Base-by-base conservation (phyloP, 768 basidiomycete species). In the Psilocybe tampanensis region DNA sequence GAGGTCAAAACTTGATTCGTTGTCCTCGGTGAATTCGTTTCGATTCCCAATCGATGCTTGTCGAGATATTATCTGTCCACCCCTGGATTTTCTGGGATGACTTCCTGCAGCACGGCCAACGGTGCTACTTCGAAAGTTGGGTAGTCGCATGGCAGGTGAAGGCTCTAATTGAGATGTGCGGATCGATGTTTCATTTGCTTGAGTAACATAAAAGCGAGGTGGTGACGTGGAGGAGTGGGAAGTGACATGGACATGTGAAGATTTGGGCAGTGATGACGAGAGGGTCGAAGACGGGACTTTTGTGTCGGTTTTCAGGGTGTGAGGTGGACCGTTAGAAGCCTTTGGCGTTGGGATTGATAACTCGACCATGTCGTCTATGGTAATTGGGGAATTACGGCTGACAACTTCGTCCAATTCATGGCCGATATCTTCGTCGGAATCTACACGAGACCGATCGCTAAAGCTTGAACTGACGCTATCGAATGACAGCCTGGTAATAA, bases 91-190 rank as follows among this genome's bases (percentile, higher is more conserved):
- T 3, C 26, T 47, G 22, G 19, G 21, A 11, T 17, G 26, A 52
- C 64, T 66, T 50, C 62, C 62, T 15, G 56, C n/a, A 22, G 66
- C 52, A 45, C 63, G 58, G 18, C 67, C 62, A 44, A 66, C 54
- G 18, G 63, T 70, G 42, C 42, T 62, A 34, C 60, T 61, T 24
- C 66, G 66, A 29, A 67, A 52, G 19, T 54, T 52, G 3, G 83
- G 82, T 29, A 85, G 64, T 59, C 78, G 71, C 83, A 85, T 85
- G 12, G 57, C 70, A 19, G 81, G 79, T 0, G 81, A 83, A 12
- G 83, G 82, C 66, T 84, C 81, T 64, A 82, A 58, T 62, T 85
- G 83, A 17, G 74, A 71, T 11, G 82, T 85, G 34, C 81, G 76
- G 33, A 80, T 69, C 47, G 67, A 68, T 1, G 72, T 64, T 44